These are phyloP conservation scores for Fusarium sp. DNA, from an alignment of 2,329 filamentous ascomycete genomes.

Conservation along the genomic window DNA sequence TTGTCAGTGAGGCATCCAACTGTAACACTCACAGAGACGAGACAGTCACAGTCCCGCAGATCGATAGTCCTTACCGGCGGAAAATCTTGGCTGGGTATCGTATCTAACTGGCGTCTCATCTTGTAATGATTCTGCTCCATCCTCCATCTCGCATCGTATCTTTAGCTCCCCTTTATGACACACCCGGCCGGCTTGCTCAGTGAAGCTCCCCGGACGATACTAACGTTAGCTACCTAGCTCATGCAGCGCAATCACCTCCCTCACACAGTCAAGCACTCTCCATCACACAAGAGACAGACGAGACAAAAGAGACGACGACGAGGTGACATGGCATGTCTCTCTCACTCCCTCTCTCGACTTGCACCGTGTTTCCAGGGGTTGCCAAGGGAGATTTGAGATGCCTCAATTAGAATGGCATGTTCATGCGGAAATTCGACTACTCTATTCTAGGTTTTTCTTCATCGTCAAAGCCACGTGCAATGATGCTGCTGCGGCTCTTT, in stretches of 20 bases:
- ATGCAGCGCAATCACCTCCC: slow-evolving; percentile 4
- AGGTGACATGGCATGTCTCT: slow-evolving; percentile 27
- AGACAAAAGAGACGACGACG: neutral
- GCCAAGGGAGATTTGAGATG: slow-evolving; percentile 30
- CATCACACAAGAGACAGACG: neutral
- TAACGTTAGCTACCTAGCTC: slow-evolving; percentile 15
- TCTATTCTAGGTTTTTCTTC: neutral
- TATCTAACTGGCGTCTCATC: slow-evolving; percentile 29
- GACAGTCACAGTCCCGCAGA: slow-evolving; percentile 7
- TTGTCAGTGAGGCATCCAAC: neutral
- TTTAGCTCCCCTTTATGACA: slow-evolving; percentile 23
- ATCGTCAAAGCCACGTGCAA: slow-evolving; percentile 38
- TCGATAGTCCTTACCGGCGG: slow-evolving; percentile 25
- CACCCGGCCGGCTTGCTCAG: slow-evolving; percentile 27
- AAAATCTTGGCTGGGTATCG: slow-evolving; percentile 24
- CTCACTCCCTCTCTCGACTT: neutral
- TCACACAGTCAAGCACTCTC: neutral
- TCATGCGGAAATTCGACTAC: slow-evolving; percentile 26
- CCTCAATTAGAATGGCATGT: slow-evolving; percentile 33
- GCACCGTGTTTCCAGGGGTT: slow-evolving; percentile 12
- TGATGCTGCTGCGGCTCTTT: slow-evolving; percentile 38
- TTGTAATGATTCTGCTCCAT: slow-evolving; percentile 22
- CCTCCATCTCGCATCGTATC: slow-evolving; percentile 9
- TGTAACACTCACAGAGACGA: neutral
- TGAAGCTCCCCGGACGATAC: slow-evolving; percentile 31